Percentiles rank a stretch among this genome's conserved stretches.
Conservation (phyloP, 2,329 filamentous ascomycete species). For the Diaporthe citrichinensis region DNA sequence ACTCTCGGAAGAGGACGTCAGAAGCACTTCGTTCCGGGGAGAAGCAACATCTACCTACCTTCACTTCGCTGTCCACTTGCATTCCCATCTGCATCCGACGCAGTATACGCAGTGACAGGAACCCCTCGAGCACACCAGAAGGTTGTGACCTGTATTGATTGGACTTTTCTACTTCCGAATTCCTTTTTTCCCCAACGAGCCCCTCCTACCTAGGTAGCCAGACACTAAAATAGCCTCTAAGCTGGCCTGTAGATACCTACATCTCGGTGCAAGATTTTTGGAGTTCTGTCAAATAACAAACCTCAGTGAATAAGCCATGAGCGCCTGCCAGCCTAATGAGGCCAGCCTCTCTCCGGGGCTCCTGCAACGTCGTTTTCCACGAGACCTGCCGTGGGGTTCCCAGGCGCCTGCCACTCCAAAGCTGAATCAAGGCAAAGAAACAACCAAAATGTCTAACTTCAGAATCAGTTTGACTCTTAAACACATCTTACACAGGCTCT, state of each 20-base stretch:
- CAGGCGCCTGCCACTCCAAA: background rate
- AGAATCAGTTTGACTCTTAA: background rate
- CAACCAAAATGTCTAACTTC: too few relatives aligned
- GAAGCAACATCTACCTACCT: too few relatives aligned
- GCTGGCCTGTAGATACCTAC: background rate
- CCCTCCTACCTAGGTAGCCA: background rate
- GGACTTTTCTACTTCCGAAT: too few relatives aligned
- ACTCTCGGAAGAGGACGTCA: too few relatives aligned
- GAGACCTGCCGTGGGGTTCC: background rate
- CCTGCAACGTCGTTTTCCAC: background rate
- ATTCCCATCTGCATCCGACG: background rate
- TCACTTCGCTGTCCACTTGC: background rate
- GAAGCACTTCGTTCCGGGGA: too few relatives aligned
- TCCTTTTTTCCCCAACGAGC: background rate
- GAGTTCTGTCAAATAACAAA: background rate
- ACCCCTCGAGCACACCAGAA: too few relatives aligned
- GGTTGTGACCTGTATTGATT: too few relatives aligned
- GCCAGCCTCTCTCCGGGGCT: background rate
- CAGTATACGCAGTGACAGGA: background rate
- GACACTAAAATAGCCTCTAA: background rate
- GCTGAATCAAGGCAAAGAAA: background rate
- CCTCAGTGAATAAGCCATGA: background rate
- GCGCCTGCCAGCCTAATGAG: background rate
- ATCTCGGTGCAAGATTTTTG: too few relatives aligned
- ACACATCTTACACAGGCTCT: background rate